Evolutionary conservation across 1,284 basidiomycete genomes (phyloP), one percentile per base, ranked within the genome.

Genomic region (Mrakiaceae sp.): DNA sequence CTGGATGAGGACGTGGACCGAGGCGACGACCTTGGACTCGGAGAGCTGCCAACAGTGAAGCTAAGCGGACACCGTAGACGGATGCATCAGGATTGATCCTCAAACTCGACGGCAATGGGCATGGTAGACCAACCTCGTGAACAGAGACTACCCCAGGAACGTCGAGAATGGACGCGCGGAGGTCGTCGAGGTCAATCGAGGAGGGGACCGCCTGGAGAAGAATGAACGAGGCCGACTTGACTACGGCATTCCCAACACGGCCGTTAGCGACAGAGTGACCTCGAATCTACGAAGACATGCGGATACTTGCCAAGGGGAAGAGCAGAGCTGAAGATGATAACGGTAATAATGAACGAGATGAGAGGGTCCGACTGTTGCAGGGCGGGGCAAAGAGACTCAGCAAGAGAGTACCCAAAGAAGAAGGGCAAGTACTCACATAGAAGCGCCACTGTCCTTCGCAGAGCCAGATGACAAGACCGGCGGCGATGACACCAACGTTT

Each of bases 11-110:
- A 99, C 90, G 77, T 99, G 96, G 16, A 99, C 93, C 0, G 90
- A 94, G 4, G 95, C 95, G 49, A 98, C 89, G 62, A 93, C 85
- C 73, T 96, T 97, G 68, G 81, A 81, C 75, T 91, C 88, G 14
- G 86, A 87, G 47, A 94, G 79, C 73, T 96, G 93, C 96, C 96
- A 99, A 63, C 98, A 85, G 76, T 98, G 96, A 46, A 99, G 81
- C 72, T 75, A 70, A 65, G 50, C 3, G 10, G 40, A 44, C 44
- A 39, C 10, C 4, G 46, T 11, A 48, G 11, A 47, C 12, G 40
- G 61, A 43, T 49, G 53, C 39, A 1, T 12, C 7, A 57, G 14
- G 27, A 6, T 6, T 27, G 47, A 47, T 42, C n/a, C 12, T 49
- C 40, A 58, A 43, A 12, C 27, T 42, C 43, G 50, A 3, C 42